Conservation (phyloP, 176 grass and related monocot species). For the Poa annua region DNA sequence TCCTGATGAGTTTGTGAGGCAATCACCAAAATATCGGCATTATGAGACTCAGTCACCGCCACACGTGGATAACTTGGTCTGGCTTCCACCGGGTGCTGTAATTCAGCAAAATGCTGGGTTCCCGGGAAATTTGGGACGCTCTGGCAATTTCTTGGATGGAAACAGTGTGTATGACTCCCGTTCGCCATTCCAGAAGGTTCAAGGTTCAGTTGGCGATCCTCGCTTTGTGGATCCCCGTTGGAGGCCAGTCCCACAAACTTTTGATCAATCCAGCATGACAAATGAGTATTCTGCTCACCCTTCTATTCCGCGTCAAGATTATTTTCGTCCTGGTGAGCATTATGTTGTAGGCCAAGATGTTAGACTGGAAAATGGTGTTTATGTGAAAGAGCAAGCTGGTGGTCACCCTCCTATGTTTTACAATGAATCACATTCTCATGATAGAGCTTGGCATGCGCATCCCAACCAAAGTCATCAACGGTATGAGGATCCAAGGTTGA, state of each 20-base stretch:
- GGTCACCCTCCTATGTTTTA: conserved; percentile 55
- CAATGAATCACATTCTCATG: conserved; percentile 64
- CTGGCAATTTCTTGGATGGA: conserved; percentile 61
- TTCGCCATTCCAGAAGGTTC: conserved; percentile 61
- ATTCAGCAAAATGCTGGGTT: conserved; percentile 71
- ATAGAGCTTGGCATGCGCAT: conserved; percentile 59
- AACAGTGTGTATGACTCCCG: conserved; percentile 63
- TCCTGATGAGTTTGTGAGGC: conserved; percentile 58
- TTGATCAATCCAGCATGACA: conserved; percentile 51
- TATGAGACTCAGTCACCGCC: conserved; percentile 63
- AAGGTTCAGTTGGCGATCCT: conserved; percentile 48
- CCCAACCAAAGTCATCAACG: conserved; percentile 61
- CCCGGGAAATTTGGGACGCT: conserved; percentile 63
- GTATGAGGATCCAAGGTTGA: conserved; percentile 62
- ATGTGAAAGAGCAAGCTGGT: conserved; percentile 62
- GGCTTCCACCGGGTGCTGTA: conserved; percentile 71
- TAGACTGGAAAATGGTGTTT: conserved; percentile 63
- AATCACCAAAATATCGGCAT: conserved; percentile 51
- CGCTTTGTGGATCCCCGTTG: conserved; percentile 61
- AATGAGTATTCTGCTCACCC: conserved; percentile 58
- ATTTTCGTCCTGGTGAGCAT: conserved; percentile 52
- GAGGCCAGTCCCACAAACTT: conserved; percentile 60
- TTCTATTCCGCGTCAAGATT: conserved; percentile 59
- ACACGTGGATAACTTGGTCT: conserved; percentile 59
- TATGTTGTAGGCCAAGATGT: conserved; percentile 65